Evolutionary conservation across 257 asterid genomes (phyloP).

Genomic region (Misopates orontium): DNA sequence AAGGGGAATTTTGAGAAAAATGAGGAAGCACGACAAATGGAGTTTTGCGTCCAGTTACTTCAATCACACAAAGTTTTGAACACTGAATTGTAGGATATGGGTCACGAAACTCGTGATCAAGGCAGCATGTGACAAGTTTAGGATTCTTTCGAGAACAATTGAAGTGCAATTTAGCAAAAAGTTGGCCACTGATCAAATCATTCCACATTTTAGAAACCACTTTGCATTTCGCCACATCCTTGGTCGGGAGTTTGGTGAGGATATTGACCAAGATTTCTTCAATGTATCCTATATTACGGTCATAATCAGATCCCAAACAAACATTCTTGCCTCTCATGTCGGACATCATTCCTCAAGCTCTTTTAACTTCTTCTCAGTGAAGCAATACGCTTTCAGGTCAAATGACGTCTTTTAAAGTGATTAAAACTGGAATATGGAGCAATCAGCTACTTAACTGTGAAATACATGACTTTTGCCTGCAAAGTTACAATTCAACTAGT

Average conservation of each 20-base stretch:
- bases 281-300: not conserved
- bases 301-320: not conserved
- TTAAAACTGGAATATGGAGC: too few relatives aligned
- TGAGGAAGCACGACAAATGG: slow-evolving; percentile 17
- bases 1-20: not conserved
- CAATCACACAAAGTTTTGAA: slow-evolving; percentile 31
- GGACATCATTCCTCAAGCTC: slow-evolving; percentile 17
- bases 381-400: too few relatives aligned
- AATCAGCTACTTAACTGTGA: too few relatives aligned
- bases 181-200: slow-evolving; percentile 4
- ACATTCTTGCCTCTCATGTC: not conserved
- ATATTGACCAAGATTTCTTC: slow-evolving; percentile 5
- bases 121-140: slow-evolving; percentile 5
- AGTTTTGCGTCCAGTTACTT: not conserved
- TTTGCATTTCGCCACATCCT: not conserved
- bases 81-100: too few relatives aligned
- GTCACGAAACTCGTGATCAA: too few relatives aligned
- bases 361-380: not conserved
- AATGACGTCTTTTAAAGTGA: too few relatives aligned
- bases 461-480: too few relatives aligned
- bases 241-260: slow-evolving; percentile 20
- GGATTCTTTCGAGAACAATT: not conserved
- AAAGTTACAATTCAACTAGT: too few relatives aligned
- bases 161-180: slow-evolving; percentile 18
- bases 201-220: not conserved